A percentile compares a stretch with the other conserved stretches of the same genome.
phyloP scores from a whole-genome alignment of 169 alveolate species.

The Babesia gibsoni region DNA sequence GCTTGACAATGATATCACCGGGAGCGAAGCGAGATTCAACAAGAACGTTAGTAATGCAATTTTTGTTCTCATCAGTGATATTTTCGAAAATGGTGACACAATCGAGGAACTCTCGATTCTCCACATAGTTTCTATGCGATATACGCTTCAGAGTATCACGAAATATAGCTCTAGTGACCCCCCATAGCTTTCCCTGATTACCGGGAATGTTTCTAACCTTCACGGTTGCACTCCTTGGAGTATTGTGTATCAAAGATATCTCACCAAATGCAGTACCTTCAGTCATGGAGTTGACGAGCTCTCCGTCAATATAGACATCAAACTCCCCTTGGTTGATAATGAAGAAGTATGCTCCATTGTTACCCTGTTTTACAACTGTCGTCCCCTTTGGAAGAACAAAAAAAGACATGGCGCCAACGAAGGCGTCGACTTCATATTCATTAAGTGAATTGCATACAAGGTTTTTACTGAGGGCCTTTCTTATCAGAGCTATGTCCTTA shows the following conservation, averaged over 20 bases:
- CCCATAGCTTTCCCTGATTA: slow-evolving; percentile 89
- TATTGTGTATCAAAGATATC: slow-evolving; percentile 94
- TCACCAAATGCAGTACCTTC: slow-evolving; percentile 98
- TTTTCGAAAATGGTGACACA: slow-evolving; percentile 85
- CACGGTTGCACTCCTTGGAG: slow-evolving; percentile 97
- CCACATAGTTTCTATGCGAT: slow-evolving; percentile 85
- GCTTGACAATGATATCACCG: slow-evolving; percentile 84
- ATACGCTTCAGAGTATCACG: slow-evolving; percentile 85
- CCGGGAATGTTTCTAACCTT: slow-evolving; percentile 88
- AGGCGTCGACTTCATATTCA: slow-evolving; percentile 84
- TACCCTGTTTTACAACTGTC: slow-evolving; percentile 82
- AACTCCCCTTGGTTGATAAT: slow-evolving; percentile 80
- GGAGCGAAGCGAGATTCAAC: slow-evolving; percentile 79
- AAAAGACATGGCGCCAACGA: slow-evolving; percentile 83
- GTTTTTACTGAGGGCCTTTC: slow-evolving; percentile 76
- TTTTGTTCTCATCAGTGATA: slow-evolving; percentile 86
- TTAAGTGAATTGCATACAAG: slow-evolving; percentile 82
- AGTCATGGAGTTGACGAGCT: slow-evolving; percentile 82
- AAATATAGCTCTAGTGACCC: slow-evolving; percentile 88
- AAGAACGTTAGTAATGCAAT: slow-evolving; percentile 84
- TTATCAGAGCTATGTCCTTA: slow-evolving; percentile 76
- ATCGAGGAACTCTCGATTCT: slow-evolving; percentile 85
- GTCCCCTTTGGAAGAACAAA: slow-evolving; percentile 82
- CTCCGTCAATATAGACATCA: slow-evolving; percentile 87
- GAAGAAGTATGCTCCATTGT: slow-evolving; percentile 83